Evolutionary conservation across 2,329 filamentous ascomycete genomes (phyloP).

Genomic region (Ophiobolus disseminans): DNA sequence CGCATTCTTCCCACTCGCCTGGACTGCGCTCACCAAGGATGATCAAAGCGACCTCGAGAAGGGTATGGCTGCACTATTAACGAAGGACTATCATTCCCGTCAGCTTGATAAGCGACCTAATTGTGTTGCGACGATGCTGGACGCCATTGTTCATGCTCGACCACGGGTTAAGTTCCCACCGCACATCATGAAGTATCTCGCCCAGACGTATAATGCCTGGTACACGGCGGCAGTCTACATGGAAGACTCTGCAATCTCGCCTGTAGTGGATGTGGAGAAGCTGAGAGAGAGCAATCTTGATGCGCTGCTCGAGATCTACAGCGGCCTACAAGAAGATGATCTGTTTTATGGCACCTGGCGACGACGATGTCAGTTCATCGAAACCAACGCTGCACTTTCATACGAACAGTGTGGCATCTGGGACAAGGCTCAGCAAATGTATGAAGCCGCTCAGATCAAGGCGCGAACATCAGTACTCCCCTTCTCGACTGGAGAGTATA

Average conservation of each 20-base stretch:
- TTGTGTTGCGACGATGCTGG: constrained; percentile 89
- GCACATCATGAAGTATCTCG: constrained; percentile 94
- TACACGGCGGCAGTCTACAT: constrained; percentile 92
- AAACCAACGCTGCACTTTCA: constrained; percentile 95
- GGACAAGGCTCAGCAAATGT: constrained; percentile 98
- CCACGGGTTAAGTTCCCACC: constrained; percentile 92
- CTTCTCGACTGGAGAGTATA: constrained; percentile 96
- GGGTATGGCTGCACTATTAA: constrained; percentile 86
- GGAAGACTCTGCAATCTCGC: constrained; percentile 85
- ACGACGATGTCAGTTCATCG: constrained; percentile 91
- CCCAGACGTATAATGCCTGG: constrained; percentile 94
- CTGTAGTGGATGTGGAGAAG: constrained; percentile 80
- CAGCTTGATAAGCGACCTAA: constrained; percentile 96
- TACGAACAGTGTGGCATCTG: constrained; percentile 99
- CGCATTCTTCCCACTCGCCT: constrained; percentile 88
- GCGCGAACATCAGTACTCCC: constrained; percentile 94
- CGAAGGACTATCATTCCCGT: constrained; percentile 92
- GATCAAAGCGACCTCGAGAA: constrained; percentile 90
- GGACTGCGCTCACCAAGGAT: constrained; percentile 86
- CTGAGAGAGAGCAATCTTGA: constrained; percentile 95
- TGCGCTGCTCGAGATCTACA: constrained; percentile 92
- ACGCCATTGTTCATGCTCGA: constrained; percentile 82
- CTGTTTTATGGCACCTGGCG: constrained; percentile 98
- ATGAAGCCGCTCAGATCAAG: constrained; percentile 96
- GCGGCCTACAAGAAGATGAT: constrained; percentile 90